Evolutionary conservation across 1,284 basidiomycete genomes (phyloP).

Genomic region (Coriolopsis trogii): DNA sequence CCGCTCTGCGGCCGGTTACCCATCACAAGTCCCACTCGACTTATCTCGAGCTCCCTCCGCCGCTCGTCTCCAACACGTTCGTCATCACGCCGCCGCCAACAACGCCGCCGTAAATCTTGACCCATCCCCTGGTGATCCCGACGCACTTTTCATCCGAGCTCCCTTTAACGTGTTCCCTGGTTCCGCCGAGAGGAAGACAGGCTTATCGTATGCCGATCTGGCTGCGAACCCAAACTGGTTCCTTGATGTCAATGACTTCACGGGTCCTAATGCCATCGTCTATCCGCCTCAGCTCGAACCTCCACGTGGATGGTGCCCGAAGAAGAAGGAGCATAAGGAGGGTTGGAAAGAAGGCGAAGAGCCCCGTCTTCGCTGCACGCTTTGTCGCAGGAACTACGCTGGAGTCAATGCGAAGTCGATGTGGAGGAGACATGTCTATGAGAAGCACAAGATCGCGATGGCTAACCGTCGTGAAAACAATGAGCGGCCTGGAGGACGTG

Average conservation of each 20-base stretch:
- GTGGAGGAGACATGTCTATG: conserved; percentile 84
- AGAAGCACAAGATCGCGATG: conserved; percentile 87
- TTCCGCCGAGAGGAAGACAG: conserved; percentile 60
- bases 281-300: conserved; percentile 78
- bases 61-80: conserved; percentile 27
- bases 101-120: conserved; percentile 61
- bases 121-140: conserved; percentile 61
- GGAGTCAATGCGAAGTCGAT: conserved; percentile 86
- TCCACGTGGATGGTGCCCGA: conserved; percentile 81
- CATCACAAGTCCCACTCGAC: conserved; percentile 57
- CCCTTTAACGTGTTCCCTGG: conserved; percentile 69
- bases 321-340: conserved; percentile 74
- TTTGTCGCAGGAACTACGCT: conserved; percentile 77
- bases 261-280: conserved; percentile 54
- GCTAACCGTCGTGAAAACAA: conserved; percentile 72
- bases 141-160: conserved; percentile 67
- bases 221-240: conserved; percentile 78
- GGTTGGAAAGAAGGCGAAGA: conserved; percentile 78
- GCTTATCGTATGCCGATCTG: conserved; percentile 68
- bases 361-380: conserved; percentile 76
- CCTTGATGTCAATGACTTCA: conserved; percentile 67
- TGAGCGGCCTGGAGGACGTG: conserved; percentile 58
- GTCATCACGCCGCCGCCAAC: conserved; percentile 29
- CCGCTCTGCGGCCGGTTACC: background rate
- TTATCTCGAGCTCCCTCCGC: conserved; percentile 49